Percentiles rank a stretch among this genome's conserved stretches.
These are phyloP conservation scores for Mycena belliarum DNA, from an alignment of 768 basidiomycete species.

Conservation along the genomic window DNA sequence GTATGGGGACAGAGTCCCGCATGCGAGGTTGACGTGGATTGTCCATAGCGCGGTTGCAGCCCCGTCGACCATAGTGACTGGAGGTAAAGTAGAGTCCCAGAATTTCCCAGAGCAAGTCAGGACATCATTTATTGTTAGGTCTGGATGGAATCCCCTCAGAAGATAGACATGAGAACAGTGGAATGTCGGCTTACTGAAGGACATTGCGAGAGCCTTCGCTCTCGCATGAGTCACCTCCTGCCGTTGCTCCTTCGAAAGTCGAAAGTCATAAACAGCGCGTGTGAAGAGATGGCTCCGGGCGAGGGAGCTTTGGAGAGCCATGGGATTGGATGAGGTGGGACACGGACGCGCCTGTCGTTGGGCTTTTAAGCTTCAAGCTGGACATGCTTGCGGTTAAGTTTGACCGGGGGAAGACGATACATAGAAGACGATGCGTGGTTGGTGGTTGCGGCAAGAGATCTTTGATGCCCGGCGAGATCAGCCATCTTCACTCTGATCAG, in stretches of 20 bases:
- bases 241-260: conserved; percentile 1
- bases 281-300: conserved; percentile 1
- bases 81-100: conserved; percentile 35
- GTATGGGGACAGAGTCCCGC: conserved; percentile 34
- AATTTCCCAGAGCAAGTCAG: conserved; percentile 32
- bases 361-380: no score
- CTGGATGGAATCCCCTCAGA: conserved; percentile 20
- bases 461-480: no score
- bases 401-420: no score
- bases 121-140: conserved; percentile 31
- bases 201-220: conserved; percentile 21
- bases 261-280: background rate
- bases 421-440: no score
- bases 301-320: background rate
- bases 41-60: conserved; percentile 33
- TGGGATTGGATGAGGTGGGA: no score
- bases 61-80: conserved; percentile 31
- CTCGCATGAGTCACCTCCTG: conserved; percentile 23
- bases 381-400: no score
- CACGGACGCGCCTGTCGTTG: no score
- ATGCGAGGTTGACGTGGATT: conserved; percentile 37
- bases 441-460: no score
- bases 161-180: no score
- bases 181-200: conserved; percentile 21
- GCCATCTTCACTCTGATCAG: no score